phyloP scores from a whole-genome alignment of 2,329 filamentous ascomycete species.

The Paraconiothyrium brasiliense region DNA sequence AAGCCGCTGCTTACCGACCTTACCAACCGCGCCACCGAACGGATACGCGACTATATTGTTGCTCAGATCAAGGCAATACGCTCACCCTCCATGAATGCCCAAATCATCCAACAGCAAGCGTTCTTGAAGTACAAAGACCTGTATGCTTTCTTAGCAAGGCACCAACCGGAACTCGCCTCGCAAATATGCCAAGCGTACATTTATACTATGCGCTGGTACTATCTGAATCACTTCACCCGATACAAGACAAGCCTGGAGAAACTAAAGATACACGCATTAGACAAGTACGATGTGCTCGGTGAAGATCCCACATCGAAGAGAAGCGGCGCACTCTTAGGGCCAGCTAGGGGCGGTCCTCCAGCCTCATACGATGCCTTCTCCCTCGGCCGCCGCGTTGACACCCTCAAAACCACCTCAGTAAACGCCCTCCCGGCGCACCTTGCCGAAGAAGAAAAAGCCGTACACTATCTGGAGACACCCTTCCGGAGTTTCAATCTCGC shows the following conservation, averaged over 20 bases:
- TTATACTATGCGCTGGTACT: constrained; percentile 99
- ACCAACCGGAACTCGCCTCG: constrained; percentile 83
- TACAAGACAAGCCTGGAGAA: constrained; percentile 87
- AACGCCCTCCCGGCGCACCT: constrained; percentile 85
- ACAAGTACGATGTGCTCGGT: constrained; percentile 84
- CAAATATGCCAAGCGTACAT: constrained; percentile 94
- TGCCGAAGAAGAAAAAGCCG: constrained; percentile 86
- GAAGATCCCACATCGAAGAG: constrained; percentile 77
- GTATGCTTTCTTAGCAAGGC: constrained; percentile 82
- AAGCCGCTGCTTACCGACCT: constrained; percentile 86
- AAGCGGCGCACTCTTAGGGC: constrained; percentile 52
- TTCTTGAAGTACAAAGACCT: constrained; percentile 90
- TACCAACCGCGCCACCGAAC: constrained; percentile 87
- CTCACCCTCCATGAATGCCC: constrained; percentile 95
- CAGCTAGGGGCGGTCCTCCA: constrained; percentile 51
- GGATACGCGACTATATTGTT: constrained; percentile 93
- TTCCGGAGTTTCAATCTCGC: constrained; percentile 97
- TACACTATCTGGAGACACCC: constrained; percentile 87
- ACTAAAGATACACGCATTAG: constrained; percentile 82
- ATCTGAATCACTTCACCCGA: constrained; percentile 86
- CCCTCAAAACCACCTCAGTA: constrained; percentile 77
- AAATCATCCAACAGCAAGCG: constrained; percentile 93
- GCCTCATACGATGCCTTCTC: constrained; percentile 87
- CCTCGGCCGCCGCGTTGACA: constrained; percentile 84
- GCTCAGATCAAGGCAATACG: constrained; percentile 92